Percentiles rank a stretch among this genome's conserved stretches.
Conservation (phyloP, 305 asterid genomes). For the Fraxinus velutina region DNA sequence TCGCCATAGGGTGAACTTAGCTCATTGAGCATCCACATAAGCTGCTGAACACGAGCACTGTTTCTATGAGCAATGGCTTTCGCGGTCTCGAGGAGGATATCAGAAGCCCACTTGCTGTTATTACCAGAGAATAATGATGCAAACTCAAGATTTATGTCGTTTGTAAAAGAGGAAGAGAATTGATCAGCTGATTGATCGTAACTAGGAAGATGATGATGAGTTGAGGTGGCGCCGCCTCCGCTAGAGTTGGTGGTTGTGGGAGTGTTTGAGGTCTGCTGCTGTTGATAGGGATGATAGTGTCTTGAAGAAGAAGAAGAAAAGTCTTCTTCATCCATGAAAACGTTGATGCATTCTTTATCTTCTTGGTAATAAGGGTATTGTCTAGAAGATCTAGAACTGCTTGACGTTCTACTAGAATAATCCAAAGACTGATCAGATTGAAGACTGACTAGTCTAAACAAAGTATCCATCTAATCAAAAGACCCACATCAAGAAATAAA, state of each 20-base stretch:
- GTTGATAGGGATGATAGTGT: constrained; percentile 32
- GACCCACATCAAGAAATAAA: constrained; percentile 44
- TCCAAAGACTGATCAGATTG: constrained; percentile 74
- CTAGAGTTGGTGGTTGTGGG: constrained; percentile 8
- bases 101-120: constrained; percentile 56
- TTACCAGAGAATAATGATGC: constrained; percentile 46
- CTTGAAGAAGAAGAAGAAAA: constrained; percentile 74
- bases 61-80: constrained; percentile 56
- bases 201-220: constrained; percentile 32
- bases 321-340: constrained; percentile 97
- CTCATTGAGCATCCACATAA: constrained; percentile 97
- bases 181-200: constrained; percentile 36
- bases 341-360: constrained; percentile 89
- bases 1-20: constrained; percentile 83
- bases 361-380: constrained; percentile 40
- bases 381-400: constrained; percentile 70
- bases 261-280: constrained; percentile 22
- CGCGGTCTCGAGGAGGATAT: constrained; percentile 64
- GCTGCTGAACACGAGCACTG: constrained; percentile 63
- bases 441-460: constrained; percentile 75
- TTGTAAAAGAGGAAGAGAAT: constrained; percentile 41
- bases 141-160: constrained; percentile 54
- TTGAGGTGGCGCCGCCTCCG: constrained; percentile 22
- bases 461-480: constrained; percentile 79
- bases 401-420: constrained; percentile 66